These are phyloP conservation scores for Penicillium griseofulvum DNA, from an alignment of 2,329 filamentous ascomycete genomes.

Conservation along the genomic window DNA sequence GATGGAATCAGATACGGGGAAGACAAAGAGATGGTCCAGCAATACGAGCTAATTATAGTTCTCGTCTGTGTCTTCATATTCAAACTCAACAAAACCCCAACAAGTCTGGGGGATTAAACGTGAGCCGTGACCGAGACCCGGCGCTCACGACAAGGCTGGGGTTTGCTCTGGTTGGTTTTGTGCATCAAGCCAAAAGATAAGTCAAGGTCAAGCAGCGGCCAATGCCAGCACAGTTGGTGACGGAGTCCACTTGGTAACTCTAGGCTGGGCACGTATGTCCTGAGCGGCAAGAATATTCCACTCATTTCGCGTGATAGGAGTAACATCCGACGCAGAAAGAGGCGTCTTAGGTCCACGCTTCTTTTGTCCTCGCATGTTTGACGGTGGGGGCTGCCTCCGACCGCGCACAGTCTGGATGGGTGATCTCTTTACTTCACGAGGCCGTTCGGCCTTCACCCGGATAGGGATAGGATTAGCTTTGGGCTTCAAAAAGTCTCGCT, in stretches of 20 bases:
- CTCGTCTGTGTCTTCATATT: background rate
- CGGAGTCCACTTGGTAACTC: constrained; percentile 40
- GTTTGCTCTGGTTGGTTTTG: background rate
- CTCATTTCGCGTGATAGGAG: constrained; percentile 43
- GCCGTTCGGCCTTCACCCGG: background rate
- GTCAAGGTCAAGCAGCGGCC: constrained; percentile 25
- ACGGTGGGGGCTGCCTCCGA: constrained; percentile 21
- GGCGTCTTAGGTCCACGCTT: constrained; percentile 40
- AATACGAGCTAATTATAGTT: background rate
- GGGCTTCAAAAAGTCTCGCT: background rate
- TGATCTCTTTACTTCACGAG: constrained; percentile 8
- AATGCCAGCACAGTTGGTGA: constrained; percentile 33
- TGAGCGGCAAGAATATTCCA: constrained; percentile 41
- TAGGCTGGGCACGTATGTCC: constrained; percentile 31
- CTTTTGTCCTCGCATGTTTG: constrained; percentile 14
- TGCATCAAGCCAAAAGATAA: background rate
- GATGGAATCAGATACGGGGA: background rate
- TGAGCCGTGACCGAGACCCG: background rate
- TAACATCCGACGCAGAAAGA: constrained; percentile 43
- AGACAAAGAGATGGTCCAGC: background rate
- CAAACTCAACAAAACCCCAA: background rate
- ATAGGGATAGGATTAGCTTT: constrained; percentile 5
- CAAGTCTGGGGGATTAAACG: background rate
- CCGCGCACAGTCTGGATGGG: constrained; percentile 25
- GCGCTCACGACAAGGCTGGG: background rate